Evolutionary conservation across 1,284 basidiomycete species (phyloP), one percentile per base, ranked within the genome.

Genomic region (Heliocybe sulcata): DNA sequence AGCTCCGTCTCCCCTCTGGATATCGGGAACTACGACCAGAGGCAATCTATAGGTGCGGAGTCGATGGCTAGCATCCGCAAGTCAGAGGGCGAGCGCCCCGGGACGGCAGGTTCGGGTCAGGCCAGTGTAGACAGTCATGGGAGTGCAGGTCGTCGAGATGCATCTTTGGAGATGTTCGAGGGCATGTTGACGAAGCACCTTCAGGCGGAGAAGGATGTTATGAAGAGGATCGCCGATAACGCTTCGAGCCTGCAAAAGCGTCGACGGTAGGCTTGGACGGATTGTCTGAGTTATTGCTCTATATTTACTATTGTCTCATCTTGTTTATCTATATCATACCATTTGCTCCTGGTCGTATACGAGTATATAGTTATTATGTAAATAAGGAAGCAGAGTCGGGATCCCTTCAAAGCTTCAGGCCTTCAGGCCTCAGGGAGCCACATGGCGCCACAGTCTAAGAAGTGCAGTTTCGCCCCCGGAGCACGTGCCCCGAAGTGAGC

Each of bases 101-200:
- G 66, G 65, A 59, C 64, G 55, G 45, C 71, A 69, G 19, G 26
- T 12, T n/a, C 22, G 10, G n/a, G 25, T 8, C 25, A 3, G 26
- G 12, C 22, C 20, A 26, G 16, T n/a, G 27, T 29, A 19, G 45
- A n/a, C 9, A 23, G 20, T 12, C 33, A 31, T 35, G 35, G 4
- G 26, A 54, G 26, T 31, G 20, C 52, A 31, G n/a, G 16, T 51
- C 12, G 35, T 19, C 52, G 27, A 54, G 55, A 31, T 49, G 45
- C 83, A 68, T 82, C 82, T 31, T 65, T 83, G 60, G 73, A 69
- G 67, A 77, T 75, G 66, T 69, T 90, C 59, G 87, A 90, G 65
- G 88, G 86, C 60, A 78, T 90, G 79, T 70, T 90, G 54, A 69
- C 82, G 54, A 80, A 84, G 67, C 87, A 90, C 66, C 85, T 90